Evolutionary conservation across 225 moss, liverwort and hornwort species (phyloP).

Genomic region (Climacium dendroides): DNA sequence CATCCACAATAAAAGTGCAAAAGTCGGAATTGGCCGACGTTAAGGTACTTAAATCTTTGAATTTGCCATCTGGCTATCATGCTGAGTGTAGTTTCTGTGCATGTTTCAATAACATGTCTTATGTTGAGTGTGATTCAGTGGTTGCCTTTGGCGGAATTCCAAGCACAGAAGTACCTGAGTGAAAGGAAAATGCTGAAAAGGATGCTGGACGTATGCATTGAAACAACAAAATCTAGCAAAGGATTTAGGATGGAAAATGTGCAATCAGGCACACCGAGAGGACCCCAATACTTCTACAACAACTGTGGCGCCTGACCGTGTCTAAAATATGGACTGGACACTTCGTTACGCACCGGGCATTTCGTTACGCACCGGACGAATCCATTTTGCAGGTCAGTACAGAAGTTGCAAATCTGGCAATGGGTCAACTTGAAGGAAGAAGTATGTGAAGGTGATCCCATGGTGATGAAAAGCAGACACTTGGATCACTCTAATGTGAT

Average conservation of each 20-base stretch:
- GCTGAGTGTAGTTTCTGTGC: background rate
- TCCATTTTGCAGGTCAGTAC: background rate
- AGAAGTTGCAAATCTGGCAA: background rate
- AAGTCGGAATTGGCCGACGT: slow-evolving; percentile 8
- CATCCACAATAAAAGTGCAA: slow-evolving; percentile 22
- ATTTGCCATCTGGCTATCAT: background rate
- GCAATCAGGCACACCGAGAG: slow-evolving; percentile 8
- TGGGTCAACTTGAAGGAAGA: background rate
- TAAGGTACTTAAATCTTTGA: slow-evolving; percentile 1
- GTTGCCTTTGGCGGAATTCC: slow-evolving; percentile 16
- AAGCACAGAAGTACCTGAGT: slow-evolving; percentile 12
- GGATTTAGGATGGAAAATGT: slow-evolving; percentile 22
- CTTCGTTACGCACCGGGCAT: background rate
- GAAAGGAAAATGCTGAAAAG: slow-evolving; percentile 26
- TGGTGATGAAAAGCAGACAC: background rate
- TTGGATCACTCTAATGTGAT: background rate
- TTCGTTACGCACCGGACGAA: background rate
- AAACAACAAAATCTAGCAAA: background rate
- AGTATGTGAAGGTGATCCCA: background rate
- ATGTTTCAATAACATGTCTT: background rate
- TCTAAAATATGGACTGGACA: background rate
- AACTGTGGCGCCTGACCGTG: background rate
- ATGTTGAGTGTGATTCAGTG: slow-evolving; percentile 9
- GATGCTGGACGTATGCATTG: slow-evolving; percentile 37
- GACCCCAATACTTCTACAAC: slow-evolving; percentile 33